Percentiles rank a stretch among this genome's conserved stretches.
Conservation (phyloP, 108 stramenopile species). For the Pseudonitzschia delicatissima region DNA sequence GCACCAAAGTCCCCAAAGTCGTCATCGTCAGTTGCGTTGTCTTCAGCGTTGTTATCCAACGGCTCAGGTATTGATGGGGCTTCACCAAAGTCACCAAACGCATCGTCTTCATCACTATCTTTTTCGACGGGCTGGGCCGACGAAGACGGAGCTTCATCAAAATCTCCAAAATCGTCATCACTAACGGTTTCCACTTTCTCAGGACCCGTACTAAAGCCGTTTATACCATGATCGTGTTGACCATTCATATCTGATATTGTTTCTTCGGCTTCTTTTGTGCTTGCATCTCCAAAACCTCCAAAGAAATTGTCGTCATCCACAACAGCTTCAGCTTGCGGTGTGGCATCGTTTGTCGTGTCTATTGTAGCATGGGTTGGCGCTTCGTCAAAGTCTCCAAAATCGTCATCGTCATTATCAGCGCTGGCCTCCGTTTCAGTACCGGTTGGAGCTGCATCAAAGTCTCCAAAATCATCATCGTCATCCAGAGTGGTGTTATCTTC, state of each 20-base stretch:
- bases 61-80: neutral
- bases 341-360: neutral
- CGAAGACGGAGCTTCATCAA: constrained; percentile 22
- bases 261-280: too few relatives aligned
- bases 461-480: neutral
- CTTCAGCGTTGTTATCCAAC: neutral
- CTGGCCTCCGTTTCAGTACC: neutral
- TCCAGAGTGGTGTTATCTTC: neutral
- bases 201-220: too few relatives aligned
- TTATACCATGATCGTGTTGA: too few relatives aligned
- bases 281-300: constrained; percentile 24
- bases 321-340: neutral
- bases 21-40: constrained; percentile 8
- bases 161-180: constrained; percentile 30
- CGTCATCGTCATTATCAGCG: constrained; percentile 16
- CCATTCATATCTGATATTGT: too few relatives aligned
- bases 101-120: constrained; percentile 2
- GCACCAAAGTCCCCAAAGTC: constrained; percentile 34
- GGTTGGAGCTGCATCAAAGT: neutral
- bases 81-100: constrained; percentile 23
- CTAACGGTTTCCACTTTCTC: too few relatives aligned
- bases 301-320: constrained; percentile 17
- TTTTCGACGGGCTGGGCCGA: too few relatives aligned
- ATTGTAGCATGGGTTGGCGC: neutral
- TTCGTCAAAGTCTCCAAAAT: constrained; percentile 38